Percentiles rank a stretch among this genome's conserved stretches.
Evolutionary conservation across 768 basidiomycete genomes (phyloP).

Genomic region (Scleroderma bovista): DNA sequence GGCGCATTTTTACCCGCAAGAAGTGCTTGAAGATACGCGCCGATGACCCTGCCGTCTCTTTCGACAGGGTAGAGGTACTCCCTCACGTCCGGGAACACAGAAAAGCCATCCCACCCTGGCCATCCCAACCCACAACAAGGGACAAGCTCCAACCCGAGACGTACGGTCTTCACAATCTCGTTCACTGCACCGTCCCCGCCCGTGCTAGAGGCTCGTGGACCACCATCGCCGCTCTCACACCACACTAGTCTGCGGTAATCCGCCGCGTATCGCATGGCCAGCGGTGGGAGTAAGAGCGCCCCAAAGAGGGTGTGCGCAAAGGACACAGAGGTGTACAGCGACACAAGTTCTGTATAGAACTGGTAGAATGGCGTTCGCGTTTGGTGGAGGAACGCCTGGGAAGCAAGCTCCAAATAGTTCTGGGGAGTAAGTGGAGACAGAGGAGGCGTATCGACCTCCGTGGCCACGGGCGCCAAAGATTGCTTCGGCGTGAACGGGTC

Average conservation of each 20-base stretch:
- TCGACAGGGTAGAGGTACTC: slow-evolving; percentile 76
- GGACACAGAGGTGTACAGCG: slow-evolving; percentile 87
- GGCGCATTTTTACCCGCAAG: slow-evolving; percentile 26
- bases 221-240: slow-evolving; percentile 66
- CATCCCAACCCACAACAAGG: slow-evolving; percentile 22
- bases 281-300: slow-evolving; percentile 67
- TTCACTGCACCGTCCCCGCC: background rate
- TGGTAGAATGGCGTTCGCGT: slow-evolving; percentile 78
- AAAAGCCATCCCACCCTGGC: background rate
- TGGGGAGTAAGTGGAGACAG: slow-evolving; percentile 8
- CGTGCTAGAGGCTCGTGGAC: slow-evolving; percentile 37
- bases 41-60: slow-evolving; percentile 51
- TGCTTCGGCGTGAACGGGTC: slow-evolving; percentile 42
- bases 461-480: slow-evolving; percentile 15
- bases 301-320: slow-evolving; percentile 78
- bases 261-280: slow-evolving; percentile 65
- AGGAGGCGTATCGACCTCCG: background rate
- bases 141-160: slow-evolving; percentile 45
- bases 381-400: slow-evolving; percentile 47
- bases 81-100: slow-evolving; percentile 30
- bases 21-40: slow-evolving; percentile 58
- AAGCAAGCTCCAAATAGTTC: slow-evolving; percentile 44
- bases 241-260: slow-evolving; percentile 86
- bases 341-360: slow-evolving; percentile 87
- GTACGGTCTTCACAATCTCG: slow-evolving; percentile 48